phyloP scores from a whole-genome alignment of 495 filamentous ascomycete species.

The Cercophora newfieldiana region DNA sequence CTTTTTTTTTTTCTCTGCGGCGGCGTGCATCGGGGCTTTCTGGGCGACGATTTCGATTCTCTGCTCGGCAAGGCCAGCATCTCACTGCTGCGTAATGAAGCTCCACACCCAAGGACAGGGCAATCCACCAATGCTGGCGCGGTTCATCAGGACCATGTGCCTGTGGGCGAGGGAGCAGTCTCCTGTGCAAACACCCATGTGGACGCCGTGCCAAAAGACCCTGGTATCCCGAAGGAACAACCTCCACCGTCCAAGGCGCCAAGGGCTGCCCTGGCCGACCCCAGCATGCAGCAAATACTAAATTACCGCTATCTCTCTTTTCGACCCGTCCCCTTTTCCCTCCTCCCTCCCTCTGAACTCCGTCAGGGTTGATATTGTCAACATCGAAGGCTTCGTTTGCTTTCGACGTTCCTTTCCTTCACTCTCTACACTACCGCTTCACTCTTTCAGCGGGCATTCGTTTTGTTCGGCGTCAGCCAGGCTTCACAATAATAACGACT shows the following conservation, averaged over 20 bases:
- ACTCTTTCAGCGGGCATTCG: constrained; percentile 95
- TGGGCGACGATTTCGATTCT: background rate
- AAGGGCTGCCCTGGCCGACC: constrained; percentile 21
- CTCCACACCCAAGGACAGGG: constrained; percentile 27
- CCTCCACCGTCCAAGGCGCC: constrained; percentile 26
- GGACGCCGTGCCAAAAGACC: constrained; percentile 20
- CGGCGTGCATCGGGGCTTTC: background rate
- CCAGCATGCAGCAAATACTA: constrained; percentile 22
- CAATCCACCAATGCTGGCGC: constrained; percentile 19
- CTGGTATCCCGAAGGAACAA: constrained; percentile 22
- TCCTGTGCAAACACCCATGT: constrained; percentile 7
- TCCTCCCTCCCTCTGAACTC: constrained; percentile 42
- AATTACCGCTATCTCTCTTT: constrained; percentile 28
- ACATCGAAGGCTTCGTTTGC: constrained; percentile 54
- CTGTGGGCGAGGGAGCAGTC: background rate
- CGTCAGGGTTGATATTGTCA: constrained; percentile 50
- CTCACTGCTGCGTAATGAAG: constrained; percentile 26
- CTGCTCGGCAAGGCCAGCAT: constrained; percentile 16
- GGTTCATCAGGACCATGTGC: background rate
- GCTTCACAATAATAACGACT: constrained; percentile 21
- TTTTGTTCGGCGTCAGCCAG: constrained; percentile 47
- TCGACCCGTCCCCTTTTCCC: constrained; percentile 35
- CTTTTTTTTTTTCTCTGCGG: too few species aligned
- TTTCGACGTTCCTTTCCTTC: constrained; percentile 47
- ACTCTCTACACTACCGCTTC: constrained; percentile 76